Base-by-base conservation (phyloP, 2,329 filamentous ascomycete genomes). In the Nemania sp. region DNA sequence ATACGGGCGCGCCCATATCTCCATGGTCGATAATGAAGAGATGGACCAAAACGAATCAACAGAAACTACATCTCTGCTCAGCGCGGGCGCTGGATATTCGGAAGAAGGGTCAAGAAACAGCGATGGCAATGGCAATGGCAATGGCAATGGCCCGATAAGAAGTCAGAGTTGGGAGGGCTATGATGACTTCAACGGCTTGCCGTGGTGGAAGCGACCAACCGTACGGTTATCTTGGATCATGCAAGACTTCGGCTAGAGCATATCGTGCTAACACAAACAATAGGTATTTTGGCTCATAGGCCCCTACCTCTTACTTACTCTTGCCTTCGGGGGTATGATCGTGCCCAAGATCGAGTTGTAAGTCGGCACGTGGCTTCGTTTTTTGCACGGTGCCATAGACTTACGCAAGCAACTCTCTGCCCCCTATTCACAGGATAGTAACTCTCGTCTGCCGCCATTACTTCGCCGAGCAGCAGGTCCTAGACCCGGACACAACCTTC, bases 341-440 rank as follows among this genome's bases (percentile, higher is more conserved):
- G 90, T 97, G 7, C 92, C 93, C 8, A 94, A 89, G 70, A 79
- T 96, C 58, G 96, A 96, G 66, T 75, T 97, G 72, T 84, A 72
- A 70, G 80, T 64, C 26, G 5, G 26, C 7, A 33, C 24, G 20
- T 12, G 26, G 12, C 19, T 6, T 52, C 24, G 46, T 28, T 41
- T 28, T 20, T 31, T 19, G 3, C n/a, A n/a, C n/a, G n/a, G n/a
- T n/a, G n/a, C n/a, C n/a, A n/a, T n/a, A n/a, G n/a, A n/a, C n/a
- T 11, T 19, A 28, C 30, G 6, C 31, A 37, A n/a, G 34, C 28
- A 37, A 26, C 34, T 50, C 48, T 52, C 47, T 33, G 33, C 30
- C 8, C 23, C 23, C 14, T 19, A 6, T 19, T 23, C 11, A 14
- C 45, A 83, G 82, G 22, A 90, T 96, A 58, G 79, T 96, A 57